phyloP scores from a whole-genome alignment of 2,329 filamentous ascomycete genomes.

The Beauveria sp. region DNA sequence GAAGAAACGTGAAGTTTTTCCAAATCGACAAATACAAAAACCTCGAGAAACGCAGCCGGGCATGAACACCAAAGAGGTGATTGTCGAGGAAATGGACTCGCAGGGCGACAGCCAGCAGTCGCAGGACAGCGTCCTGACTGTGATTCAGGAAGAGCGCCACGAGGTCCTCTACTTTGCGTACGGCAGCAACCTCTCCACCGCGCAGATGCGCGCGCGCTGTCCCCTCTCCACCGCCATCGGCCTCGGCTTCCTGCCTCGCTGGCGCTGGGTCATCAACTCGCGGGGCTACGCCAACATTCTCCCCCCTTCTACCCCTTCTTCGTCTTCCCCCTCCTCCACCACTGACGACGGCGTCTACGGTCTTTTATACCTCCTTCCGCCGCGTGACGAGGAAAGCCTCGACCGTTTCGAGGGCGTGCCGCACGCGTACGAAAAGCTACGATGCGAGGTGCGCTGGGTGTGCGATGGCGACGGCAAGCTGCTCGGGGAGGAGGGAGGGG shows the following conservation, averaged over 20 bases:
- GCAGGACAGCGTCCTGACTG: conserved; percentile 27
- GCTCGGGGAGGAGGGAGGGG: conserved; percentile 14
- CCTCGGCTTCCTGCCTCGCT: conserved; percentile 47
- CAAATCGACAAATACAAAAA: background rate
- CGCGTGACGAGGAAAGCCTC: conserved; percentile 41
- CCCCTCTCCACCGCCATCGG: conserved; percentile 48
- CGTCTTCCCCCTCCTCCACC: background rate
- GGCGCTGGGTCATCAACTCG: conserved; percentile 59
- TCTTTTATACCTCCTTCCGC: conserved; percentile 45
- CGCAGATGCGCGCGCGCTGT: conserved; percentile 58
- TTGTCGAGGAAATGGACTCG: conserved; percentile 8
- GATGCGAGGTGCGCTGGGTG: conserved; percentile 26
- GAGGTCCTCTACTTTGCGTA: conserved; percentile 59
- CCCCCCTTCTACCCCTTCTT: conserved; percentile 12
- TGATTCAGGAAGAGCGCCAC: conserved; percentile 26
- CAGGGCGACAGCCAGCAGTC: conserved; percentile 26
- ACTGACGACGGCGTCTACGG: conserved; percentile 41
- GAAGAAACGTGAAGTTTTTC: no score
- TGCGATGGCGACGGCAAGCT: conserved; percentile 16
- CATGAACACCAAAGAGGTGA: no score
- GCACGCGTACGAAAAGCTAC: conserved; percentile 48
- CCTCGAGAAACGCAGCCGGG: background rate
- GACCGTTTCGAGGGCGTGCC: conserved; percentile 58
- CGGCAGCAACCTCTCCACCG: conserved; percentile 60
- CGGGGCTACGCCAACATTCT: conserved; percentile 65